phyloP scores from a whole-genome alignment of 495 filamentous ascomycete genomes.

The Gamarada debralockiae region DNA sequence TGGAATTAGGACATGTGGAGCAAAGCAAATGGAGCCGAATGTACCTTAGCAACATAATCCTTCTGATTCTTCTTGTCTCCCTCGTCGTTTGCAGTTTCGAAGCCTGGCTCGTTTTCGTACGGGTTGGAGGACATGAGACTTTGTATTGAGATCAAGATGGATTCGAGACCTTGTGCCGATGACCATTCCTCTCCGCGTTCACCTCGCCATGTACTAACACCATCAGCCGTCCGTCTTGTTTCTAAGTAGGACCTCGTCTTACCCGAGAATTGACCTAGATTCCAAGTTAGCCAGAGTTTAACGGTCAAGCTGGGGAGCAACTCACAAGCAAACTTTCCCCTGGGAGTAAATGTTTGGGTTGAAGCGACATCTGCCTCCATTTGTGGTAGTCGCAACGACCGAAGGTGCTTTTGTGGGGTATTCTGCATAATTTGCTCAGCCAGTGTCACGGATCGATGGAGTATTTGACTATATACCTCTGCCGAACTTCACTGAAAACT shows the following conservation, averaged over 20 bases:
- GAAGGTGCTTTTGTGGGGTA: slow-evolving; percentile 81
- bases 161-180: slow-evolving; percentile 91
- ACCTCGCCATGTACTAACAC: slow-evolving; percentile 81
- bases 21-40: neutral
- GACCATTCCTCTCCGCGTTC: slow-evolving; percentile 92
- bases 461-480: slow-evolving; percentile 42
- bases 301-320: slow-evolving; percentile 22
- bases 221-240: slow-evolving; percentile 2
- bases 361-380: slow-evolving; percentile 81
- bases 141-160: slow-evolving; percentile 91
- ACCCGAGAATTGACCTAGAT: slow-evolving; percentile 86
- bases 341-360: slow-evolving; percentile 94
- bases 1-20: neutral
- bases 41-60: slow-evolving; percentile 82
- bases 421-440: slow-evolving; percentile 43
- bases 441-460: neutral
- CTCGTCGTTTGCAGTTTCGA: slow-evolving; percentile 65
- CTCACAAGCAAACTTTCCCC: slow-evolving; percentile 90
- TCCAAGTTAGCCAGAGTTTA: slow-evolving; percentile 1
- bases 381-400: slow-evolving; percentile 79
- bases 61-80: slow-evolving; percentile 71
- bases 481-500: slow-evolving; percentile 66
- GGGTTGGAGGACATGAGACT: slow-evolving; percentile 92
- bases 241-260: slow-evolving; percentile 30
- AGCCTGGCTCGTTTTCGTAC: slow-evolving; percentile 95